phyloP scores from a whole-genome alignment of 495 filamentous ascomycete species.

The Amphirosellinia nigrospora region DNA sequence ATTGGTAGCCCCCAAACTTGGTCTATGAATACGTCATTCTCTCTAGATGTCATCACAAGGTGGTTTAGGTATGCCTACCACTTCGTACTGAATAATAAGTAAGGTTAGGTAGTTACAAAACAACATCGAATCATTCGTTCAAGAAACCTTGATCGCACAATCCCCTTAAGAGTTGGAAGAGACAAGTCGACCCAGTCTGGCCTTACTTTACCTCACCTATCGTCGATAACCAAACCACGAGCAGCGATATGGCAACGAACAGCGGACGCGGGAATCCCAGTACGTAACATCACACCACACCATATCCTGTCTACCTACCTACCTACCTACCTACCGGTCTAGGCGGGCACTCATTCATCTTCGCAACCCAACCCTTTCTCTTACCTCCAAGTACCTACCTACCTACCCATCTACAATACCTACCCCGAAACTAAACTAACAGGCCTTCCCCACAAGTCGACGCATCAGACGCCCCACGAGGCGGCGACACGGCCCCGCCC shows the following conservation, averaged over 20 bases:
- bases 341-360: too few species aligned
- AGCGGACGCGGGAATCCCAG: constrained; percentile 62
- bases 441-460: constrained; percentile 46
- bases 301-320: too few species aligned
- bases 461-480: constrained; percentile 53
- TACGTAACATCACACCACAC: constrained; percentile 37
- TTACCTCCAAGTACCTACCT: too few species aligned
- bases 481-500: constrained; percentile 50
- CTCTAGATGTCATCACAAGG: not conserved
- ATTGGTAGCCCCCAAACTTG: not conserved
- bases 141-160: not conserved
- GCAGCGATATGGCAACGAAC: constrained; percentile 61
- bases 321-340: too few species aligned
- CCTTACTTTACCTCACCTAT: not conserved
- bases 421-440: not conserved
- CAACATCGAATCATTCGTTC: not conserved
- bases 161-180: not conserved
- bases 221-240: constrained; percentile 35
- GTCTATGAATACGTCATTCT: constrained; percentile 2
- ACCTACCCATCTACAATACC: too few species aligned
- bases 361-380: not conserved
- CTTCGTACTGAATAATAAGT: too few species aligned
- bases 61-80: not conserved
- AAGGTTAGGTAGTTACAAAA: too few species aligned
- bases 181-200: not conserved